Percentiles rank a stretch among this genome's conserved stretches.
phyloP scores from a whole-genome alignment of 371 early-diverging fungal species.

The Mucor plumbeus region DNA sequence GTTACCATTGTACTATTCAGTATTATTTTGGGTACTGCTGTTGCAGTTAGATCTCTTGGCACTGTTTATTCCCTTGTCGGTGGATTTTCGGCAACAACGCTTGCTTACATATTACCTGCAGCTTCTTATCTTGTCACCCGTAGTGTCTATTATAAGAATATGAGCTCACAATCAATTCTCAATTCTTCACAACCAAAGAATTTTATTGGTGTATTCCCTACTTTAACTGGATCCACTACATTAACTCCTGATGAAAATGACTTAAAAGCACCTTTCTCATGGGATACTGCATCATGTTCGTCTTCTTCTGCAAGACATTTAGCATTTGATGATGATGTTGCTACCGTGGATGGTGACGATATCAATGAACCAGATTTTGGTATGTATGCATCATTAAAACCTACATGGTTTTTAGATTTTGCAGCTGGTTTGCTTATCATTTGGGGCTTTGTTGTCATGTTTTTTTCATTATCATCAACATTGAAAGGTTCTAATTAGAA shows the following conservation, averaged over 20 bases:
- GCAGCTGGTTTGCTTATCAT: constrained; percentile 38
- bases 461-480: constrained; percentile 37
- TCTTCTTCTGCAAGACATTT: constrained; percentile 24
- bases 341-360: constrained; percentile 28
- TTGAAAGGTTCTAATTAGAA: constrained; percentile 19
- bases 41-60: constrained; percentile 53
- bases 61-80: constrained; percentile 61
- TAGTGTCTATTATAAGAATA: constrained; percentile 7
- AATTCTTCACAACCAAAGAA: constrained; percentile 6
- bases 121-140: constrained; percentile 51
- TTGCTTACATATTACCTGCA: constrained; percentile 64
- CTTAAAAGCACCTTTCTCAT: constrained; percentile 23
- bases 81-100: constrained; percentile 58
- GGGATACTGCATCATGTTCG: constrained; percentile 24
- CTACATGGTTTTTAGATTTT: constrained; percentile 31
- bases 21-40: constrained; percentile 37
- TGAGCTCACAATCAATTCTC: background rate
- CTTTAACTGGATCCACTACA: constrained; percentile 24
- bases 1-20: constrained; percentile 51
- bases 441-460: constrained; percentile 49
- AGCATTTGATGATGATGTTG: constrained; percentile 30
- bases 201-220: constrained; percentile 22
- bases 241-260: constrained; percentile 29
- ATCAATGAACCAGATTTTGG: background rate
- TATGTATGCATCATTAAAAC: constrained; percentile 10